Evolutionary conservation across 495 filamentous ascomycete genomes (phyloP).

Genomic region (Rusavskia elegans): DNA sequence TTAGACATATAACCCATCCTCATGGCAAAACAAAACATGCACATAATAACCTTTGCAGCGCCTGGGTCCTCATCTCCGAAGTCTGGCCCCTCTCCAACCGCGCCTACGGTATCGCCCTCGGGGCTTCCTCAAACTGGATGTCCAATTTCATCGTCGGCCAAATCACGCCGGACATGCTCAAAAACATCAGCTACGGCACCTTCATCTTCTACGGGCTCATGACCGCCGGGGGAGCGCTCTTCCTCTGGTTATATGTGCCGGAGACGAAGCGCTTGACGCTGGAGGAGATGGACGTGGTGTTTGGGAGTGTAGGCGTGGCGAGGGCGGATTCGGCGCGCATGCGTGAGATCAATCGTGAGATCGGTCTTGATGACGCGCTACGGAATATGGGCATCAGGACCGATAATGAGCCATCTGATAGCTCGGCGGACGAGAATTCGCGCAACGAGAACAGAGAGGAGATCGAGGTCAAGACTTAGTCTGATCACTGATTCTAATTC

Average conservation of each 20-base stretch:
- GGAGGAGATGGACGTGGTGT: conserved; percentile 30
- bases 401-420: not conserved
- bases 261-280: conserved; percentile 46
- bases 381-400: not conserved
- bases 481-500: too few relatives aligned
- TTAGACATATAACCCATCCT: not conserved
- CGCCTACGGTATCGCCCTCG: conserved; percentile 57
- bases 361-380: conserved; percentile 35
- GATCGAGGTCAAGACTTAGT: too few relatives aligned
- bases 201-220: conserved; percentile 20
- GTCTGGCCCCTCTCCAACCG: conserved; percentile 64
- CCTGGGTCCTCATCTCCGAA: conserved; percentile 54
- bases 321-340: conserved; percentile 50
- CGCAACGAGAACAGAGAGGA: too few relatives aligned
- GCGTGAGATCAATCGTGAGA: conserved; percentile 55
- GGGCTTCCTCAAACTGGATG: conserved; percentile 47
- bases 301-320: conserved; percentile 10
- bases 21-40: too few relatives aligned
- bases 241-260: conserved; percentile 32
- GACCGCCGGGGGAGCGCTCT: conserved; percentile 8
- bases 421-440: not conserved
- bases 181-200: conserved; percentile 21
- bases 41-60: too few relatives aligned
- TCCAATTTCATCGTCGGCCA: conserved; percentile 57
- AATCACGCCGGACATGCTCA: conserved; percentile 45